Evolutionary conservation across 139 green algal genomes (phyloP).

Genomic region (Mesostigma viride): DNA sequence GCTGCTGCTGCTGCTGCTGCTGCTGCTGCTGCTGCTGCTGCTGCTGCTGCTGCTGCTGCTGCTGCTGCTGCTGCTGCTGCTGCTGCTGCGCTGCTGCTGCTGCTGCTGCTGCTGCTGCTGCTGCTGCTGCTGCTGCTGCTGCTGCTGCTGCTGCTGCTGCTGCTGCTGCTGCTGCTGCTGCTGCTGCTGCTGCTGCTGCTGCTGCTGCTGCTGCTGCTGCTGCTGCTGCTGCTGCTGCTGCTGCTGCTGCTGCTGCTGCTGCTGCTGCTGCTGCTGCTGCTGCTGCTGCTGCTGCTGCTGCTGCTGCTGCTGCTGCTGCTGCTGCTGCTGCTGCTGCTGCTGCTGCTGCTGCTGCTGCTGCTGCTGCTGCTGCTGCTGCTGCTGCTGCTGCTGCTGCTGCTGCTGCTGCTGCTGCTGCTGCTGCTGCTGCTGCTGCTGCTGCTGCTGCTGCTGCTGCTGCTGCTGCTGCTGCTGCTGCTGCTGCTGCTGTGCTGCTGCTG

Average conservation of each 20-base stretch:
- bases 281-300: not conserved
- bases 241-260: not conserved
- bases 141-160: slow-evolving; percentile 1
- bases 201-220: not conserved
- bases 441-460: not conserved
- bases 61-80: not conserved
- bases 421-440: not conserved
- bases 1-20: not conserved
- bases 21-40: slow-evolving; percentile 1
- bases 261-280: not conserved
- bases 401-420: not conserved
- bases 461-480: not conserved
- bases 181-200: not conserved
- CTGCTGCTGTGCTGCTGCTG: too few species aligned
- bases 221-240: not conserved
- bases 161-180: slow-evolving; percentile 1
- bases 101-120: not conserved
- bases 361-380: not conserved
- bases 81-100: too few species aligned
- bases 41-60: not conserved
- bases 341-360: not conserved
- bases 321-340: not conserved
- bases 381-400: not conserved
- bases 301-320: not conserved
- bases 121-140: slow-evolving; percentile 1